Conservation (phyloP, 345 rosid species). For the Isatis tinctoria region DNA sequence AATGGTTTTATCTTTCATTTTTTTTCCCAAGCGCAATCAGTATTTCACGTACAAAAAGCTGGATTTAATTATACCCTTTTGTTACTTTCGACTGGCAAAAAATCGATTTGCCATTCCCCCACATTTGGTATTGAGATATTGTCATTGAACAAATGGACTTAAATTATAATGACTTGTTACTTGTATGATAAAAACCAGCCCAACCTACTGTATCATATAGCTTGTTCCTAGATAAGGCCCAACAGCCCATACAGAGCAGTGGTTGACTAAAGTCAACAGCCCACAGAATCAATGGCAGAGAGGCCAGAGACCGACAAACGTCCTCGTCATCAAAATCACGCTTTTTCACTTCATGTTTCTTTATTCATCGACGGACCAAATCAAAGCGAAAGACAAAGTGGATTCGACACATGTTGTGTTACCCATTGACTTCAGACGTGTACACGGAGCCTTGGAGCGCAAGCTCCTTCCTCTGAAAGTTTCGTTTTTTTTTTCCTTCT, state of each 20-base stretch:
- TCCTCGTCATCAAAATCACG: too few species aligned
- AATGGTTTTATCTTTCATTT: too few species aligned
- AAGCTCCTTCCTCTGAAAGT: background rate
- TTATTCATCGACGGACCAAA: constrained; percentile 11
- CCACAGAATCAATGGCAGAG: background rate
- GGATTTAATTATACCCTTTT: too few species aligned
- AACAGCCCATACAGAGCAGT: background rate
- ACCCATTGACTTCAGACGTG: background rate
- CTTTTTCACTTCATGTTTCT: too few species aligned
- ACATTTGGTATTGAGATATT: too few species aligned
- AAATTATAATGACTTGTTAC: too few species aligned
- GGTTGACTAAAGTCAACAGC: background rate
- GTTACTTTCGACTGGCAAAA: too few species aligned
- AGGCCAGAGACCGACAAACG: background rate
- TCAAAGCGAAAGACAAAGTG: background rate
- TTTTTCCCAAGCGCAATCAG: too few species aligned
- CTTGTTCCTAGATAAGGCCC: background rate
- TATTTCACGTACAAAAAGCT: too few species aligned
- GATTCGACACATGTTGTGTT: background rate
- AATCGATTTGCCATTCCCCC: too few species aligned
- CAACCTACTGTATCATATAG: background rate
- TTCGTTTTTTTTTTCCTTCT: background rate
- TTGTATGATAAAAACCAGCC: background rate
- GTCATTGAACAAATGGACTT: too few species aligned
- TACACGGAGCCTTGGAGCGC: background rate